Evolutionary conservation across 306 rosid species (phyloP).

Genomic region (Arachis stenosperma): DNA sequence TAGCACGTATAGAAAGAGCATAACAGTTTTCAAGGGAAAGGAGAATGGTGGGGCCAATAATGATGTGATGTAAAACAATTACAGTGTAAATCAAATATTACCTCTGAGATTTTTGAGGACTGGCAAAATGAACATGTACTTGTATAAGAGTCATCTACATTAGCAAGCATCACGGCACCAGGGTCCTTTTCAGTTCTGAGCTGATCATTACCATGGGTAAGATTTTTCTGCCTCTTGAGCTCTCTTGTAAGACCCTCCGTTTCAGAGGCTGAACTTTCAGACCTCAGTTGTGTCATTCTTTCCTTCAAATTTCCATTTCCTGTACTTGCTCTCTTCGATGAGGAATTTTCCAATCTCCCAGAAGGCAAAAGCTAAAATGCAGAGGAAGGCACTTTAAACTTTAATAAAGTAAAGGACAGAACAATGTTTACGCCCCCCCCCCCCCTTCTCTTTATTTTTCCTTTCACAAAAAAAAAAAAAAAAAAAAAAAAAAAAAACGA

Average conservation of each 20-base stretch:
- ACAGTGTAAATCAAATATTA: slow-evolving; percentile 32
- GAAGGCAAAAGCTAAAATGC: slow-evolving; percentile 29
- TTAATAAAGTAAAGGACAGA: neutral
- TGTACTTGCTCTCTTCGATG: slow-evolving; percentile 45
- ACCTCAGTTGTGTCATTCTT: slow-evolving; percentile 44
- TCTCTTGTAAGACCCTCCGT: slow-evolving; percentile 58
- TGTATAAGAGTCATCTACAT: slow-evolving; percentile 28
- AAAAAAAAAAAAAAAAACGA: no score
- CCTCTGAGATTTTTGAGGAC: slow-evolving; percentile 72
- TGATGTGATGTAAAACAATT: slow-evolving; percentile 4
- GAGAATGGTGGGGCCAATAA: neutral
- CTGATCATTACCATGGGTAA: slow-evolving; percentile 34
- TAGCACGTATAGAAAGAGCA: slow-evolving; percentile 6
- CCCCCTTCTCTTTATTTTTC: no score
- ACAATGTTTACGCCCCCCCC: neutral
- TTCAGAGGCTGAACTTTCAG: slow-evolving; percentile 60
- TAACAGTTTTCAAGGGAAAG: slow-evolving; percentile 17
- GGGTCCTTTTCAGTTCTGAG: slow-evolving; percentile 30
- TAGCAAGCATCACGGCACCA: slow-evolving; percentile 28
- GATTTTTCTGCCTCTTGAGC: slow-evolving; percentile 59
- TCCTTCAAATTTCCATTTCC: slow-evolving; percentile 43
- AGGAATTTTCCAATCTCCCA: slow-evolving; percentile 52
- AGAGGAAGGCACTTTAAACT: neutral
- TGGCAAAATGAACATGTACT: slow-evolving; percentile 85
- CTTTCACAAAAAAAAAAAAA: no score